phyloP scores from a whole-genome alignment of 2,329 filamentous ascomycete genomes.

The Kalaharituber pfeilii region DNA sequence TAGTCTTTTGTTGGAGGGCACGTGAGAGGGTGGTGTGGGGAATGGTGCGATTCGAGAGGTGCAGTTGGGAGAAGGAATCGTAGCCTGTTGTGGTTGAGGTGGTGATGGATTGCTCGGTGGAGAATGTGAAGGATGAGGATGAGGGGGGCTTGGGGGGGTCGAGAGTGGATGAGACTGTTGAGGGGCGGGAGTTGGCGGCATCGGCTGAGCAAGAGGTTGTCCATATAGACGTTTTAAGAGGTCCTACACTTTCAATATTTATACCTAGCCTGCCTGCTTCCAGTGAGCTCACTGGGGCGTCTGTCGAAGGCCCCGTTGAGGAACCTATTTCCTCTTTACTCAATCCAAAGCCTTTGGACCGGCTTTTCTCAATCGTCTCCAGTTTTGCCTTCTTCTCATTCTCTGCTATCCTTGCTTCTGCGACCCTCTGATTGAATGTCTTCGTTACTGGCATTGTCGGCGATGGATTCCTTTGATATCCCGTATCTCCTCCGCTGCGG shows the following conservation, averaged over 20 bases:
- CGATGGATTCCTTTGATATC: neutral
- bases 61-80: constrained; percentile 70
- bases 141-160: constrained; percentile 5
- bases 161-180: neutral
- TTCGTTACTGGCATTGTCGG: constrained; percentile 26
- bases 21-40: constrained; percentile 65
- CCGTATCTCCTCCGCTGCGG: too few relatives aligned
- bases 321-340: constrained; percentile 37
- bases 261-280: constrained; percentile 26
- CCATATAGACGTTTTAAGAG: constrained; percentile 1
- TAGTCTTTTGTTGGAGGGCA: constrained; percentile 58
- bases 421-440: constrained; percentile 72
- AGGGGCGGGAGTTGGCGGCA: neutral
- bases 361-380: constrained; percentile 36
- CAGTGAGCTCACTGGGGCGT: neutral
- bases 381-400: constrained; percentile 34
- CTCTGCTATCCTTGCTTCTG: constrained; percentile 47
- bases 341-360: constrained; percentile 42
- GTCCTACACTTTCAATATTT: too few relatives aligned
- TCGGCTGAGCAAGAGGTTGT: neutral
- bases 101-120: constrained; percentile 23
- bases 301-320: constrained; percentile 24
- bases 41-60: constrained; percentile 66
- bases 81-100: constrained; percentile 41
- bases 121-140: constrained; percentile 2